A percentile compares a stretch with the other conserved stretches of the same genome.
Evolutionary conservation across 1,139 yeast species (phyloP).

Genomic region (Magnusiomyces starmeri): DNA sequence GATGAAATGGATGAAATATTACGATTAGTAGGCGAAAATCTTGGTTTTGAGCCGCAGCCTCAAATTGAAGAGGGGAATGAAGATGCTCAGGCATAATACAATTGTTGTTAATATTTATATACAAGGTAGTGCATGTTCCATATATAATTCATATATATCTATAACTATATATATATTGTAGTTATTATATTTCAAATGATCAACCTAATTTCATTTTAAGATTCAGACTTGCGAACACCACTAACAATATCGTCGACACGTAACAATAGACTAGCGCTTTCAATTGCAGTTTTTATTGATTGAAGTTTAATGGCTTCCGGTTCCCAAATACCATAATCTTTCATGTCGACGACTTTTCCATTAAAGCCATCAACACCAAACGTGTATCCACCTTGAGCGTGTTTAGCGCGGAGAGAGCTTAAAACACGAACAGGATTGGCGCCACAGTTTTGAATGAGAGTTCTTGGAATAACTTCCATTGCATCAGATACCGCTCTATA

Average conservation of each 20-base stretch:
- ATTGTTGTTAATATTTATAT: not conserved
- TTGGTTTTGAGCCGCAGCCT: constrained; percentile 25
- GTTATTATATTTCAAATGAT: not conserved
- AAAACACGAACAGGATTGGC: constrained; percentile 88
- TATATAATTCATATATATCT: no score
- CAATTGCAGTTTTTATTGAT: constrained; percentile 93
- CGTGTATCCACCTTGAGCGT: constrained; percentile 75
- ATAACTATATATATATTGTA: not conserved
- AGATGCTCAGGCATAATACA: constrained; percentile 2
- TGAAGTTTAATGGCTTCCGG: constrained; percentile 97
- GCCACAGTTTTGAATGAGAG: constrained; percentile 94
- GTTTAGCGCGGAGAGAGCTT: constrained; percentile 85
- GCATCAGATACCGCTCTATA: constrained; percentile 99
- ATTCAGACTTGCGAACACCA: constrained; percentile 61
- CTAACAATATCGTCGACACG: constrained; percentile 97
- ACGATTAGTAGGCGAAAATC: constrained; percentile 42
- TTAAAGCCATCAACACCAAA: constrained; percentile 92
- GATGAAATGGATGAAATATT: constrained; percentile 52
- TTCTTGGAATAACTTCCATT: constrained; percentile 95
- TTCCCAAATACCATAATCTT: constrained; percentile 95
- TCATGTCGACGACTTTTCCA: constrained; percentile 94
- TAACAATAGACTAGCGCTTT: constrained; percentile 87
- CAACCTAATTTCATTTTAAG: not conserved
- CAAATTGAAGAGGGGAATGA: constrained; percentile 10
- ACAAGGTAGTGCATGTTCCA: no score